phyloP scores from a whole-genome alignment of 345 rosid genomes.

The Litchi chinensis region DNA sequence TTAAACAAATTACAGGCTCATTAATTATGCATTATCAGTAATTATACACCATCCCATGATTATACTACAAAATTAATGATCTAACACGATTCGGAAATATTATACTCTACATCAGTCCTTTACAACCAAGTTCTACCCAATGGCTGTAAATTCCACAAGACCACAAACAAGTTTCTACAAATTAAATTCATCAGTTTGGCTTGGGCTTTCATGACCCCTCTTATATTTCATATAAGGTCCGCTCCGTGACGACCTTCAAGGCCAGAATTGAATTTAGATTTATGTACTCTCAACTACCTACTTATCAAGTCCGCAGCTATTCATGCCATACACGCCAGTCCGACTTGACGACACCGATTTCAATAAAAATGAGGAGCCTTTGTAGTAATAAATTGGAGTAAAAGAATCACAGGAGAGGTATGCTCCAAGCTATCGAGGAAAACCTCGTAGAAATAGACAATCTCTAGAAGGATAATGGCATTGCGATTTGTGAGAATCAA shows the following conservation, averaged over 20 bases:
- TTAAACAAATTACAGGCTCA: neutral
- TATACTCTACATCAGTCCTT: neutral
- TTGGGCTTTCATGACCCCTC: neutral
- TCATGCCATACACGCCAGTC: neutral
- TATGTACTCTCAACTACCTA: conserved; percentile 3
- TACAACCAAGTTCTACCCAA: too few species aligned
- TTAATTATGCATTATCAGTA: neutral
- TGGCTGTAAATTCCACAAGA: neutral
- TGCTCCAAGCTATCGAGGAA: neutral
- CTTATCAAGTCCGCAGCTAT: too few species aligned
- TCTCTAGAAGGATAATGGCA: neutral
- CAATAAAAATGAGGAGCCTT: neutral
- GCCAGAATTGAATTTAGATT: conserved; percentile 3
- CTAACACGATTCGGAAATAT: neutral
- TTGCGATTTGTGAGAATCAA: neutral
- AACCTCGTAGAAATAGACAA: neutral
- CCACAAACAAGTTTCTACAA: neutral
- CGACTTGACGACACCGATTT: neutral
- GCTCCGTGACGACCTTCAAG: neutral
- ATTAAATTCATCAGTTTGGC: neutral
- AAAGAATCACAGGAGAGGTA: neutral
- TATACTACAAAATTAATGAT: neutral
- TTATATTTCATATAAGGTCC: neutral
- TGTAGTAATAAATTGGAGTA: neutral
- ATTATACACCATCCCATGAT: neutral